Conservation (phyloP, 2,329 filamentous ascomycete species). For the Penicillium sp. region DNA sequence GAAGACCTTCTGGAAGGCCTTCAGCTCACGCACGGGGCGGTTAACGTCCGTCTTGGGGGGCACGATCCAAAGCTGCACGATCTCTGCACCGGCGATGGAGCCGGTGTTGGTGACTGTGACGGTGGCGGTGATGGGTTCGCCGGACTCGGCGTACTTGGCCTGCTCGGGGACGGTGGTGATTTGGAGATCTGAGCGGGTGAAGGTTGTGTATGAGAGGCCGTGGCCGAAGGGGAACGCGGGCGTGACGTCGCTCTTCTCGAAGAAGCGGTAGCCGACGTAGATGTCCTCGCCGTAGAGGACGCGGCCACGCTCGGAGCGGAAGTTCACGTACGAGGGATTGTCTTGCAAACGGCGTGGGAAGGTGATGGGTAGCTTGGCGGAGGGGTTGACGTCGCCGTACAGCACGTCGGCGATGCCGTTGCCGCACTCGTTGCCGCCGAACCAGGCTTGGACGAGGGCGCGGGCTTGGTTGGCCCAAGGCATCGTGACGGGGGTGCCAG, state of each 20-base stretch:
- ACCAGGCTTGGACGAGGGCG: constrained; percentile 76
- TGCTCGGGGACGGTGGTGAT: constrained; percentile 31
- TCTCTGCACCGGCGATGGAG: constrained; percentile 54
- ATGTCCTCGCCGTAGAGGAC: constrained; percentile 78
- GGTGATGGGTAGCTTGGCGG: constrained; percentile 71
- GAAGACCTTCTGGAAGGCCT: constrained; percentile 66
- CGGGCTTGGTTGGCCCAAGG: constrained; percentile 50
- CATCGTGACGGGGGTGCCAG: constrained; percentile 67
- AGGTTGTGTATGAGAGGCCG: constrained; percentile 76
- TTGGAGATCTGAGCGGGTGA: constrained; percentile 56
- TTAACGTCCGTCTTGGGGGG: constrained; percentile 54
- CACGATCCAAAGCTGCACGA: constrained; percentile 58
- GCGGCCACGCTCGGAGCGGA: constrained; percentile 67
- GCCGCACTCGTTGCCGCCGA: constrained; percentile 82
- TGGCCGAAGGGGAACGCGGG: constrained; percentile 78
- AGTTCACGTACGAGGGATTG: constrained; percentile 77
- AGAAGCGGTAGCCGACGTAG: constrained; percentile 80
- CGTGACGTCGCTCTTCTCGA: constrained; percentile 67
- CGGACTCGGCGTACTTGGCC: constrained; percentile 42
- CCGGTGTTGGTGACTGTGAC: constrained; percentile 57
- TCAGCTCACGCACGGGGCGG: constrained; percentile 62
- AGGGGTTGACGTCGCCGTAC: constrained; percentile 73
- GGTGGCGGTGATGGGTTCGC: constrained; percentile 51
- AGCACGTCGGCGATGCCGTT: constrained; percentile 78
- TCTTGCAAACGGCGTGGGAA: constrained; percentile 70